Evolutionary conservation across 75 land plant genomes (phyloP).

Genomic region (Azolla pinnata): DNA sequence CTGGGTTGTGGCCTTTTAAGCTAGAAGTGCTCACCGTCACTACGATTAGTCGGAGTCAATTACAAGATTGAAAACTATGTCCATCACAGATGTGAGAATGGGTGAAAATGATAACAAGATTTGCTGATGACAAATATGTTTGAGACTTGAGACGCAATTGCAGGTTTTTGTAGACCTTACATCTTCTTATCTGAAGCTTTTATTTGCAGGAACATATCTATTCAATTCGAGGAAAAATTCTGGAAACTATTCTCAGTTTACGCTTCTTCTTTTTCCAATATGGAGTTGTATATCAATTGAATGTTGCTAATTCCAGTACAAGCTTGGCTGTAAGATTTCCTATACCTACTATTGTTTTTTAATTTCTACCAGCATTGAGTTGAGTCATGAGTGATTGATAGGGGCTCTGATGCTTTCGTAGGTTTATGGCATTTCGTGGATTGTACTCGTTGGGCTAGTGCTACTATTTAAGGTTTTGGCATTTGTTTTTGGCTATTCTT

Average conservation of each 20-base stretch:
- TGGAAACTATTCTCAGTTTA: slow-evolving; percentile 68
- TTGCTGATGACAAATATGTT: too few relatives aligned
- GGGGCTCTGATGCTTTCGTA: too few relatives aligned
- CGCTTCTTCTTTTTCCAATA: slow-evolving; percentile 92
- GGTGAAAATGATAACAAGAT: too few relatives aligned
- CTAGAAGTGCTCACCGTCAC: too few relatives aligned
- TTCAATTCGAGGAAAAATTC: slow-evolving; percentile 47
- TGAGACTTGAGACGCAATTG: too few relatives aligned
- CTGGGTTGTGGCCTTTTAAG: too few relatives aligned
- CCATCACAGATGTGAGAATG: too few relatives aligned
- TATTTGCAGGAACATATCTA: slow-evolving; percentile 68
- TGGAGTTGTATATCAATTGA: slow-evolving; percentile 77
- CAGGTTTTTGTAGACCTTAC: background rate
- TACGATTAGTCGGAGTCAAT: too few relatives aligned
- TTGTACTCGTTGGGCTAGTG: slow-evolving; percentile 55
- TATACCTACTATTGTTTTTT: background rate
- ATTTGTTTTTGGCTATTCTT: too few relatives aligned
- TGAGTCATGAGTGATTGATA: too few relatives aligned
- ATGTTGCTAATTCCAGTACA: slow-evolving; percentile 31
- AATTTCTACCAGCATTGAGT: background rate
- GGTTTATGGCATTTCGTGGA: slow-evolving; percentile 85
- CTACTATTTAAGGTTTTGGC: slow-evolving; percentile 88
- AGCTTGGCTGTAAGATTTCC: slow-evolving; percentile 26
- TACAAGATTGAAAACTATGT: too few relatives aligned
- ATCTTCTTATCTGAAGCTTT: background rate